Percentiles rank a stretch among this genome's conserved stretches.
Conservation (phyloP, 257 asterid species). For the Forsythia viridissima region DNA sequence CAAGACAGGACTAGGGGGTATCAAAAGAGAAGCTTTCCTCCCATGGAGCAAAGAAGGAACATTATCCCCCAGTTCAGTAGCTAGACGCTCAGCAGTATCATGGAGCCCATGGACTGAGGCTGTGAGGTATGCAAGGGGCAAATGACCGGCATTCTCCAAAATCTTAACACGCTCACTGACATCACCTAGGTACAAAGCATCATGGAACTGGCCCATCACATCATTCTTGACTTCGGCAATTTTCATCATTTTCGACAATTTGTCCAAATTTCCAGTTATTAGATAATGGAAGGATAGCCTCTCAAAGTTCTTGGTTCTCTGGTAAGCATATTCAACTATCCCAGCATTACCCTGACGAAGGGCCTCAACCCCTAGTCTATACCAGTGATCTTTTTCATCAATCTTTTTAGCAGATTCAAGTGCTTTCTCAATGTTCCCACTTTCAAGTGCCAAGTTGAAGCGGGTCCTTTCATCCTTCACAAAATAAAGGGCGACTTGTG, state of each 20-base stretch:
- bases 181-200: slow-evolving; percentile 88
- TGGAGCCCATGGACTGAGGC: slow-evolving; percentile 51
- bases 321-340: slow-evolving; percentile 94
- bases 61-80: slow-evolving; percentile 42
- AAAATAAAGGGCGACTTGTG: slow-evolving; percentile 95
- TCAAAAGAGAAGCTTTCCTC: slow-evolving; percentile 42
- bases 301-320: slow-evolving; percentile 87
- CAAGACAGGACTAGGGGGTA: slow-evolving; percentile 53
- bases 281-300: slow-evolving; percentile 86
- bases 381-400: slow-evolving; percentile 95
- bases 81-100: slow-evolving; percentile 49
- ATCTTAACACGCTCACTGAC: slow-evolving; percentile 82
- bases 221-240: slow-evolving; percentile 90
- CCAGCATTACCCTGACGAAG: slow-evolving; percentile 97
- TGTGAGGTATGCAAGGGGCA: slow-evolving; percentile 40
- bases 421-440: slow-evolving; percentile 94
- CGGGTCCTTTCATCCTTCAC: slow-evolving; percentile 95
- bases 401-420: slow-evolving; percentile 90
- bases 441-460: slow-evolving; percentile 88
- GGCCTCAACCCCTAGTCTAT: slow-evolving; percentile 93
- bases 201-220: slow-evolving; percentile 93
- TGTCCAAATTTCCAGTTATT: slow-evolving; percentile 81
- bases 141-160: slow-evolving; percentile 70
- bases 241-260: slow-evolving; percentile 90
- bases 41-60: slow-evolving; percentile 48